These are phyloP conservation scores for Carex parvula DNA, from an alignment of 176 grass and related monocot species.

Conservation along the genomic window DNA sequence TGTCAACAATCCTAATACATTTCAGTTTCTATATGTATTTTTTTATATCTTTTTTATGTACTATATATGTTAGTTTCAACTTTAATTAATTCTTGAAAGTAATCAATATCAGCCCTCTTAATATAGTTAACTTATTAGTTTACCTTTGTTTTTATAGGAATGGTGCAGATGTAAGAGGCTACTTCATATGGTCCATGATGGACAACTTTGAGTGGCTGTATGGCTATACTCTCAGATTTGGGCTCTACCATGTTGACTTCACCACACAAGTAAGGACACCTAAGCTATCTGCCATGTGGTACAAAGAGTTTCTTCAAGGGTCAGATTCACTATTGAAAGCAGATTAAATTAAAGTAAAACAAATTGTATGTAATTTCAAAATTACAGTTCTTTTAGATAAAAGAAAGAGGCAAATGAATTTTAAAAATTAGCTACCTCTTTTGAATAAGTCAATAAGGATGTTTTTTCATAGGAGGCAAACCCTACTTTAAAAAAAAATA, in stretches of 20 bases:
- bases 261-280: slow-evolving; percentile 48
- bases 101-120: not conserved
- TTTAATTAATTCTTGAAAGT: not conserved
- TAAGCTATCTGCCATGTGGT: slow-evolving; percentile 56
- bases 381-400: no score
- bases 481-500: not conserved
- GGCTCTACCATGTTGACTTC: slow-evolving; percentile 46
- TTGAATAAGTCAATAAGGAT: not conserved
- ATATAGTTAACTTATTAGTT: not conserved
- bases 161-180: slow-evolving; percentile 70
- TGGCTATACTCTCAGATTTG: slow-evolving; percentile 62
- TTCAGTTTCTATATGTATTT: not conserved
- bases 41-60: not conserved
- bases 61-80: not conserved
- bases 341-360: not conserved
- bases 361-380: not conserved
- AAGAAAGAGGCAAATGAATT: not conserved
- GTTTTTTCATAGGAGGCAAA: not conserved
- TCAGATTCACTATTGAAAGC: slow-evolving; percentile 3
- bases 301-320: slow-evolving; percentile 41
- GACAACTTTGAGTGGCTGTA: slow-evolving; percentile 66
- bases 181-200: slow-evolving; percentile 60
- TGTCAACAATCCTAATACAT: not conserved
- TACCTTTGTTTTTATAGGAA: slow-evolving; percentile 24
- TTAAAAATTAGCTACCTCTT: not conserved